Percentiles rank a stretch among this genome's conserved stretches.
These are phyloP conservation scores for Fusarium marasasianum DNA, from an alignment of 2,329 filamentous ascomycete genomes.

Conservation along the genomic window DNA sequence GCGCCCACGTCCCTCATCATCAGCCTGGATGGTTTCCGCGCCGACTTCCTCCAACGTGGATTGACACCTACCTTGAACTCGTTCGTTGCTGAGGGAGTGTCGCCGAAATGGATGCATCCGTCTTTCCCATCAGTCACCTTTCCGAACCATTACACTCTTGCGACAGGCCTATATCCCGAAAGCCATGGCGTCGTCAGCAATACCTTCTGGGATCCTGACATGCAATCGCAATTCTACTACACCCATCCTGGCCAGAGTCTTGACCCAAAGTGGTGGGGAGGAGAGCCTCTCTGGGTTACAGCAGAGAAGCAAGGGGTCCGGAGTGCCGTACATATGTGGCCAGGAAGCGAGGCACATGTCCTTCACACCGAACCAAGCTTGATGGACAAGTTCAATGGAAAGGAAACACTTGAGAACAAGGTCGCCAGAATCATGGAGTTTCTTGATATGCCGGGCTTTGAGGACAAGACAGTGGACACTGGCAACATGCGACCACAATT, in stretches of 20 bases:
- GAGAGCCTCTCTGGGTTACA: constrained; percentile 93
- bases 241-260: constrained; percentile 80
- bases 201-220: constrained; percentile 86
- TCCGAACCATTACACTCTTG: constrained; percentile 93
- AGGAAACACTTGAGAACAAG: constrained; percentile 79
- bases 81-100: constrained; percentile 84
- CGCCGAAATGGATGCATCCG: constrained; percentile 90
- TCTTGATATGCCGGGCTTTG: constrained; percentile 81
- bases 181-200: constrained; percentile 94
- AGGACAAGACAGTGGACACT: constrained; percentile 61
- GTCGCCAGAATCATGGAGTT: constrained; percentile 82
- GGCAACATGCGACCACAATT: constrained; percentile 80
- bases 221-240: constrained; percentile 86
- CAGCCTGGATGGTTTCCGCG: constrained; percentile 94
- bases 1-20: constrained; percentile 92
- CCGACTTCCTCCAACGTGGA: constrained; percentile 86
- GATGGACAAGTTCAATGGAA: constrained; percentile 84
- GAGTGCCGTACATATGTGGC: constrained; percentile 97
- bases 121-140: constrained; percentile 98
- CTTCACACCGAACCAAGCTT: constrained; percentile 78
- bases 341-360: constrained; percentile 90
- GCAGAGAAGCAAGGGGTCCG: constrained; percentile 83
- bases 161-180: constrained; percentile 92
- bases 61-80: constrained; percentile 84
- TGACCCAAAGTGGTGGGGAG: constrained; percentile 92